Conservation (phyloP, 1,284 basidiomycete genomes). For the Farysia itapuensis region DNA sequence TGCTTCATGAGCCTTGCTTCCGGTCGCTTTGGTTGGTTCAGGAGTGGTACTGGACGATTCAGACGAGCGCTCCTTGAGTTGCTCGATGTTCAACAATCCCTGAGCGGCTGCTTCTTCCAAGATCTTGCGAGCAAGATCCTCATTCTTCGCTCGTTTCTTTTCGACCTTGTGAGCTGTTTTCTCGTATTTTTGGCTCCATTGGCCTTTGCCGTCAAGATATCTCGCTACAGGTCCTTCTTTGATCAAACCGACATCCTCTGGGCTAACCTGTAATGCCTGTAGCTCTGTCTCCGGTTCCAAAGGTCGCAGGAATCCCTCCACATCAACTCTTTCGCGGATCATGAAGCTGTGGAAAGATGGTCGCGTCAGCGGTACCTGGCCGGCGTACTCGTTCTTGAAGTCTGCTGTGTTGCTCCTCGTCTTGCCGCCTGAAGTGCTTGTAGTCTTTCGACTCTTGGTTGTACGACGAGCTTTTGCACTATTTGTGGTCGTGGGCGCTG, state of each 20-base stretch:
- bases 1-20: not conserved
- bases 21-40: not conserved
- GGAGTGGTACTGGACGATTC: not conserved
- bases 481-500: not conserved
- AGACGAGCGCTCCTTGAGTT: constrained; percentile 1
- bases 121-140: constrained; percentile 13
- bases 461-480: not conserved
- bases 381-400: constrained; percentile 45
- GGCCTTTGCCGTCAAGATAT: constrained; percentile 34
- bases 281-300: constrained; percentile 75
- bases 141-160: constrained; percentile 26
- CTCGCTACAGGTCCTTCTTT: constrained; percentile 61
- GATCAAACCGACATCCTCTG: constrained; percentile 66
- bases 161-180: constrained; percentile 28
- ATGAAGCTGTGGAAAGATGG: constrained; percentile 62
- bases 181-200: constrained; percentile 36
- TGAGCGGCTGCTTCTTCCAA: constrained; percentile 19
- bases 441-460: not conserved
- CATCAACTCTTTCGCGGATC: constrained; percentile 85
- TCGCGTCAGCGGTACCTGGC: constrained; percentile 52
- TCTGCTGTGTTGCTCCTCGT: constrained; percentile 12
- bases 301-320: constrained; percentile 73
- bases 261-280: constrained; percentile 68
- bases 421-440: not conserved
- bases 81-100: constrained; percentile 14